A percentile compares a stretch with the other conserved stretches of the same genome.
Evolutionary conservation across 2,329 filamentous ascomycete species (phyloP).

Genomic region (Aspergillus fumigatus): DNA sequence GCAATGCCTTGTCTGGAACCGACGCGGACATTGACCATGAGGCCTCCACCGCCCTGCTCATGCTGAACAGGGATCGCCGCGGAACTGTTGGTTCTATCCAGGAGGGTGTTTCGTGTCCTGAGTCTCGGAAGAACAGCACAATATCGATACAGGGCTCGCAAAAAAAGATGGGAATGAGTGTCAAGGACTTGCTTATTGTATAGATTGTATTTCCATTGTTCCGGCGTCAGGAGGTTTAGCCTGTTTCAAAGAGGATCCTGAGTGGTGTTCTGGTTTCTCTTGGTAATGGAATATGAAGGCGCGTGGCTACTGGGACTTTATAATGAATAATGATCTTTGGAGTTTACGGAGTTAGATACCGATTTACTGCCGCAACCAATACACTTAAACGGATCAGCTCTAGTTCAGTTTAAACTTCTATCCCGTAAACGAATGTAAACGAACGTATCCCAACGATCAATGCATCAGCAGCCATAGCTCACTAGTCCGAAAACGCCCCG

Average conservation of each 20-base stretch:
- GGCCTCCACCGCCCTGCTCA: conserved; percentile 78
- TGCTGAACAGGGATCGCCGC: conserved; percentile 77
- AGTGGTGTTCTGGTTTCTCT: background rate
- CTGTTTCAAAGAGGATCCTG: background rate
- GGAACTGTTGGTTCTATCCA: conserved; percentile 37
- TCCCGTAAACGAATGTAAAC: too few relatives aligned
- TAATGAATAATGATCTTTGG: background rate
- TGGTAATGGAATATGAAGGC: background rate
- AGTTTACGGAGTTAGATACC: background rate
- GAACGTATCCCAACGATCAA: too few relatives aligned
- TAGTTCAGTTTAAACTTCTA: background rate
- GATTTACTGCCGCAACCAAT: background rate
- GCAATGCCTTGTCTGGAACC: conserved; percentile 42
- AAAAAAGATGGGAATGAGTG: conserved; percentile 49
- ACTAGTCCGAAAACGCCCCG: background rate
- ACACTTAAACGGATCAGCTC: background rate
- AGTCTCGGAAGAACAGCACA: conserved; percentile 4
- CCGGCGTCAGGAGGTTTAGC: background rate
- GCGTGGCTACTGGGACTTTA: background rate
- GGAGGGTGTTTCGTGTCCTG: conserved; percentile 16
- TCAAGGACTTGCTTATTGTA: conserved; percentile 51
- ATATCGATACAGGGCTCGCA: conserved; percentile 15
- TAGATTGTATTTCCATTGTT: conserved; percentile 21
- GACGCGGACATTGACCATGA: conserved; percentile 64
- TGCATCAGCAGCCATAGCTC: background rate